Percentiles rank a stretch among this genome's conserved stretches.
Conservation (phyloP, 1,139 yeast genomes). For the Lizanozyma gosingica region DNA sequence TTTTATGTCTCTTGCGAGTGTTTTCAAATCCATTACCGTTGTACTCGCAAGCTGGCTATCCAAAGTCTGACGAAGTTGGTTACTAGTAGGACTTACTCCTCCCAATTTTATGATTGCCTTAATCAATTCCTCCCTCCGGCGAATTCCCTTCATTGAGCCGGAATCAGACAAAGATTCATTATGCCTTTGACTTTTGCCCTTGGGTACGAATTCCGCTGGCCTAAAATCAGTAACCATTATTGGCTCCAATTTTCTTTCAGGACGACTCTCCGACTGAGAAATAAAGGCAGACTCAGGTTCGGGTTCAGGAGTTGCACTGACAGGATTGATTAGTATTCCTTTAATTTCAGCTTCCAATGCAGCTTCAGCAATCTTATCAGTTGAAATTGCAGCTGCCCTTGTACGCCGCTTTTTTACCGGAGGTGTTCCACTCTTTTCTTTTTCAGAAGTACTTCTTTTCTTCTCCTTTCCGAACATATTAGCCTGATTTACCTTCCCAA, state of each 20-base stretch:
- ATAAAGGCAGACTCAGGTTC: not conserved
- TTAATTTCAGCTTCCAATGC: not conserved
- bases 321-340: not conserved
- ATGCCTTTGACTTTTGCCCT: not conserved
- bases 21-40: slow-evolving; percentile 16
- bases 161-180: not conserved
- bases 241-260: not conserved
- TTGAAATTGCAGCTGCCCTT: not conserved
- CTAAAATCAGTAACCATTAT: not conserved
- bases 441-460: not conserved
- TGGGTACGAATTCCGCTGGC: not conserved
- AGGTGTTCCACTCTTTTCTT: not conserved
- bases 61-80: slow-evolving; percentile 9
- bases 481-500: not conserved
- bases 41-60: slow-evolving; percentile 12
- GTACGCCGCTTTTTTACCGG: not conserved
- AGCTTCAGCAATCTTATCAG: not conserved
- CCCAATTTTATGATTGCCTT: slow-evolving; percentile 9
- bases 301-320: not conserved
- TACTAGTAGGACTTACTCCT: slow-evolving; percentile 8
- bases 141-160: slow-evolving; percentile 1
- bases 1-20: slow-evolving; percentile 16
- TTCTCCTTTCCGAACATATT: not conserved
- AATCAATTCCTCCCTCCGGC: slow-evolving; percentile 4
- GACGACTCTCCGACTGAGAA: not conserved